Conservation (phyloP, 164 flowering plant species). For the Paratinospora sagittata region DNA sequence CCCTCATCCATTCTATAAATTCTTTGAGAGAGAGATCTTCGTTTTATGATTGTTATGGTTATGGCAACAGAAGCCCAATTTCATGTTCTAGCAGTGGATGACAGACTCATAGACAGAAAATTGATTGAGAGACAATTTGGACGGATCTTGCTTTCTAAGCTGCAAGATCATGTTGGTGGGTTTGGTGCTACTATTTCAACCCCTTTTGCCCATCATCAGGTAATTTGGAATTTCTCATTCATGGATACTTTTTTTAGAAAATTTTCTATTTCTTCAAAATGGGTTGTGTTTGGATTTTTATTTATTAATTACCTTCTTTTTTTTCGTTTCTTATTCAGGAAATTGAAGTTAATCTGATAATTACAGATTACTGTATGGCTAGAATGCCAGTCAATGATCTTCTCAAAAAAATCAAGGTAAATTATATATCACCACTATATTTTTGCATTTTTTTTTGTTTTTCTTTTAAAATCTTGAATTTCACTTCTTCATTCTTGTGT, state of each 20-base stretch:
- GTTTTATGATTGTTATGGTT: no score
- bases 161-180: slow-evolving; percentile 31
- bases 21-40: no score
- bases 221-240: slow-evolving; percentile 8
- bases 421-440: no score
- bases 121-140: no score
- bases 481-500: no score
- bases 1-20: no score
- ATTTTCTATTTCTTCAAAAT: background rate
- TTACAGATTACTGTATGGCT: slow-evolving; percentile 42
- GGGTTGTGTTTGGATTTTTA: slow-evolving; percentile 2
- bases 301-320: no score
- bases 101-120: no score
- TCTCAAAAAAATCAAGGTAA: slow-evolving; percentile 35
- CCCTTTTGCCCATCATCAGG: slow-evolving; percentile 22
- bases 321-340: no score
- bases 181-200: slow-evolving; percentile 23
- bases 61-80: no score
- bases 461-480: background rate
- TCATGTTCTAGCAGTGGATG: no score
- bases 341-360: slow-evolving; percentile 32
- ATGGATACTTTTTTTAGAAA: background rate
- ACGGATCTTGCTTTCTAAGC: slow-evolving; percentile 37
- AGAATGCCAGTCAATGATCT: slow-evolving; percentile 38
- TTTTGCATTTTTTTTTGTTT: slow-evolving; percentile 6